Evolutionary conservation across 495 filamentous ascomycete genomes (phyloP).

Genomic region (Tuber brumale): DNA sequence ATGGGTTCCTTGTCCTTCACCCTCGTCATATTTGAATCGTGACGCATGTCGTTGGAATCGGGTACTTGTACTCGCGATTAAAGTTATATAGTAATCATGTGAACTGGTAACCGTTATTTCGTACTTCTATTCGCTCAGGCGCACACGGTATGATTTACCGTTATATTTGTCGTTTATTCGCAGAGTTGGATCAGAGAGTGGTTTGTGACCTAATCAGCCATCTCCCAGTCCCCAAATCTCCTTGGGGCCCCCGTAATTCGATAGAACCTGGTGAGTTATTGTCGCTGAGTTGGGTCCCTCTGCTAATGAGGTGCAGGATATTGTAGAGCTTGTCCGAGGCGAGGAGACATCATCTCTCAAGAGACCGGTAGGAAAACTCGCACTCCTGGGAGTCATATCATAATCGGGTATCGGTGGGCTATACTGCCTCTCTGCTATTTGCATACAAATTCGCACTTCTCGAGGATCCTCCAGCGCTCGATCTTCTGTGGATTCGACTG

Average conservation of each 20-base stretch:
- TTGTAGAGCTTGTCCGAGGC: neutral
- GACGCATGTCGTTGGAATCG: neutral
- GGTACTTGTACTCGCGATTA: neutral
- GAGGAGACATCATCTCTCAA: constrained; percentile 17
- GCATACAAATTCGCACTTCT: constrained; percentile 11
- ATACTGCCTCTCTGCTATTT: constrained; percentile 25
- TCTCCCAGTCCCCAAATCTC: constrained; percentile 27
- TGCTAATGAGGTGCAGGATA: neutral
- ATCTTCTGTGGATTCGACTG: neutral
- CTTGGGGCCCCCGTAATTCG: constrained; percentile 11
- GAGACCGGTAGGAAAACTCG: constrained; percentile 24
- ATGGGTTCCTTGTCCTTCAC: neutral
- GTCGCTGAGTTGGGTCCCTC: neutral
- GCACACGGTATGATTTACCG: neutral
- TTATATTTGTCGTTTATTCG: constrained; percentile 11
- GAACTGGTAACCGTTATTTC: neutral
- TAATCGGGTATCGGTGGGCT: constrained; percentile 37
- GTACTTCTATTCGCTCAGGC: neutral
- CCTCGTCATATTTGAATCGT: neutral
- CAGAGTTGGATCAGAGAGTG: constrained; percentile 18
- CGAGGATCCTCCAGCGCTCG: neutral
- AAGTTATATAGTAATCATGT: neutral
- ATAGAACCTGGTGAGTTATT: neutral
- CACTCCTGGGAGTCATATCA: constrained; percentile 33
- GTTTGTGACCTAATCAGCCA: constrained; percentile 27